Conservation (phyloP, 2,329 filamentous ascomycete species). For the Berkeleyomyces rouxiae region DNA sequence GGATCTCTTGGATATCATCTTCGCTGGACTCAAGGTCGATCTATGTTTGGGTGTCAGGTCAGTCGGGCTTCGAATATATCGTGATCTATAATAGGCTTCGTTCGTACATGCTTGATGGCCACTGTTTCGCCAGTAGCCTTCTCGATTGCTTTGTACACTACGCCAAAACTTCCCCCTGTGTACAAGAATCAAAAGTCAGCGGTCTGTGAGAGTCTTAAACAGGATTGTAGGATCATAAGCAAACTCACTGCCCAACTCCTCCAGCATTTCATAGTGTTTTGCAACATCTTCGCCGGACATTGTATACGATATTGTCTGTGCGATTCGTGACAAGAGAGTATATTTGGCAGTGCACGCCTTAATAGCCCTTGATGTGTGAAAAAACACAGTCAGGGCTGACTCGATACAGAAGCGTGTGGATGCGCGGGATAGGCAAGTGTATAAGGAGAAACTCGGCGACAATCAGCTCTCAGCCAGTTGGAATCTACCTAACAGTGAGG, state of each 20-base stretch:
- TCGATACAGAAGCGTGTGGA: too few relatives aligned
- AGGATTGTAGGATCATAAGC: background rate
- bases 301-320: slow-evolving; percentile 13
- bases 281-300: slow-evolving; percentile 55
- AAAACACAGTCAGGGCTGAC: too few relatives aligned
- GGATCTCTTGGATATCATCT: slow-evolving; percentile 95
- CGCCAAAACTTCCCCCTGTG: slow-evolving; percentile 81
- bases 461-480: background rate
- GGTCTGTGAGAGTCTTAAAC: slow-evolving; percentile 9
- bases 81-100: slow-evolving; percentile 21
- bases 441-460: background rate
- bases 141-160: slow-evolving; percentile 94
- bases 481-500: background rate
- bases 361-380: too few relatives aligned
- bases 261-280: slow-evolving; percentile 80
- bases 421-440: background rate
- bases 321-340: background rate
- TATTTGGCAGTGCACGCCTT: too few relatives aligned
- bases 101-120: slow-evolving; percentile 84
- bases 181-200: background rate
- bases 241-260: slow-evolving; percentile 81
- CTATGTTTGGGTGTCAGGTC: slow-evolving; percentile 28
- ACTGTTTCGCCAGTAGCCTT: slow-evolving; percentile 80
- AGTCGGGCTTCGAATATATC: background rate
- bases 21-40: slow-evolving; percentile 98